Conservation (phyloP, 169 alveolate species). For the Theileria annulata region DNA sequence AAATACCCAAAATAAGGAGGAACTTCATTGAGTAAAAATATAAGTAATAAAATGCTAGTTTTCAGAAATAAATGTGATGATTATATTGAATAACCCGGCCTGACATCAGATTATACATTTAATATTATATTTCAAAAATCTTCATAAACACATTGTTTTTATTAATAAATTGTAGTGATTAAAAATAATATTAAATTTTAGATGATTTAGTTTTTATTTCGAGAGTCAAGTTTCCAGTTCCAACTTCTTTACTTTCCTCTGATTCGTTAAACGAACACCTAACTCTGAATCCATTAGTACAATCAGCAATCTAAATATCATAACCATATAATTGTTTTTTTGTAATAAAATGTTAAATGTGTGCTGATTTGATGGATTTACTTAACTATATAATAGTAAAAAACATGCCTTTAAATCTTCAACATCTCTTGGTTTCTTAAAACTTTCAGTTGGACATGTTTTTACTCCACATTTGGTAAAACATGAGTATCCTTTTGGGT, state of each 20-base stretch:
- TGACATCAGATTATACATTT: neutral
- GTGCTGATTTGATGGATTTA: neutral
- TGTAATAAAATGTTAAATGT: neutral
- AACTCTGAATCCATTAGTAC: constrained; percentile 55
- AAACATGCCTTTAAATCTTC: constrained; percentile 58
- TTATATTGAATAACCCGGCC: neutral
- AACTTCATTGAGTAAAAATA: too few relatives aligned
- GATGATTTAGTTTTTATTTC: constrained; percentile 34
- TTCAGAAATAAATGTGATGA: too few relatives aligned
- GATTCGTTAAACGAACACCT: constrained; percentile 41
- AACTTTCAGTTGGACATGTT: constrained; percentile 52
- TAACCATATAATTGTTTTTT: neutral
- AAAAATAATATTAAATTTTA: constrained; percentile 7
- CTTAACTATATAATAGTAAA: neutral
- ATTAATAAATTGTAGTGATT: neutral
- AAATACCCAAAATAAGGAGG: too few relatives aligned
- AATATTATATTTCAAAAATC: too few relatives aligned
- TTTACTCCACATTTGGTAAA: constrained; percentile 58
- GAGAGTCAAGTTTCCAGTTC: constrained; percentile 50
- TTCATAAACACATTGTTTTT: neutral
- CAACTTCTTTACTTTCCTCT: constrained; percentile 28
- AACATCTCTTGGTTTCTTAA: constrained; percentile 26
- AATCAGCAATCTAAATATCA: constrained; percentile 50
- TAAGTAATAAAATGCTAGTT: too few relatives aligned
- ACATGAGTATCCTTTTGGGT: constrained; percentile 59